phyloP scores from a whole-genome alignment of 225 moss, liverwort and hornwort genomes.

The Thuidium tamariscinum region DNA sequence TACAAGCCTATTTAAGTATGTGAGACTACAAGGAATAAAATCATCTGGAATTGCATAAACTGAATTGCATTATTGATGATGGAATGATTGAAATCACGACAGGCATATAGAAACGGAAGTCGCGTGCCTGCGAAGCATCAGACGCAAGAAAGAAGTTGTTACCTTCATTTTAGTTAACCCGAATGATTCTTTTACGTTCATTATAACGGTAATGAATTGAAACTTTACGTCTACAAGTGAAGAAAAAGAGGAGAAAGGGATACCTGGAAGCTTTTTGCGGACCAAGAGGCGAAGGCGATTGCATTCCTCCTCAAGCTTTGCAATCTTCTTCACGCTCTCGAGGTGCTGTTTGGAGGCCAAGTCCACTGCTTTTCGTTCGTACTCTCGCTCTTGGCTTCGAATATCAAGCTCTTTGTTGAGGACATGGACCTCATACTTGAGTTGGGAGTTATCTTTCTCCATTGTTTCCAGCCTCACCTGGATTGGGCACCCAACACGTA shows the following conservation, averaged over 20 bases:
- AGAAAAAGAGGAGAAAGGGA: background rate
- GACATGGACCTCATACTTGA: slow-evolving; percentile 61
- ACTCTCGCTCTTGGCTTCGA: slow-evolving; percentile 57
- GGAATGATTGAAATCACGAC: background rate
- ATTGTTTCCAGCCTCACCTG: slow-evolving; percentile 54
- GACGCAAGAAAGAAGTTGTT: background rate
- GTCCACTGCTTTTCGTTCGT: slow-evolving; percentile 55
- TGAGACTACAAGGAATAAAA: no score
- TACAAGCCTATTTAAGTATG: background rate
- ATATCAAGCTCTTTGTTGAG: slow-evolving; percentile 68
- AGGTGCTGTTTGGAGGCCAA: slow-evolving; percentile 54
- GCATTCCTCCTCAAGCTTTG: slow-evolving; percentile 68
- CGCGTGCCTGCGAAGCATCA: background rate
- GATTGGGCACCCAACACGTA: background rate
- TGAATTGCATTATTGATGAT: no score
- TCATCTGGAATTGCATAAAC: background rate
- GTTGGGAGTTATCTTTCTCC: slow-evolving; percentile 56
- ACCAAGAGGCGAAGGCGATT: slow-evolving; percentile 57
- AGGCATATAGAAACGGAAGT: background rate
- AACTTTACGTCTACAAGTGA: background rate
- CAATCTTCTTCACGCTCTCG: slow-evolving; percentile 60
- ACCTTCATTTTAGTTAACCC: background rate
- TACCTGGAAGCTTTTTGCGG: slow-evolving; percentile 59
- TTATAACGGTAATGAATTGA: background rate
- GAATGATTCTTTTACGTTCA: background rate